phyloP scores from a whole-genome alignment of 495 filamentous ascomycete species.

The Trichoderma asperelloides region DNA sequence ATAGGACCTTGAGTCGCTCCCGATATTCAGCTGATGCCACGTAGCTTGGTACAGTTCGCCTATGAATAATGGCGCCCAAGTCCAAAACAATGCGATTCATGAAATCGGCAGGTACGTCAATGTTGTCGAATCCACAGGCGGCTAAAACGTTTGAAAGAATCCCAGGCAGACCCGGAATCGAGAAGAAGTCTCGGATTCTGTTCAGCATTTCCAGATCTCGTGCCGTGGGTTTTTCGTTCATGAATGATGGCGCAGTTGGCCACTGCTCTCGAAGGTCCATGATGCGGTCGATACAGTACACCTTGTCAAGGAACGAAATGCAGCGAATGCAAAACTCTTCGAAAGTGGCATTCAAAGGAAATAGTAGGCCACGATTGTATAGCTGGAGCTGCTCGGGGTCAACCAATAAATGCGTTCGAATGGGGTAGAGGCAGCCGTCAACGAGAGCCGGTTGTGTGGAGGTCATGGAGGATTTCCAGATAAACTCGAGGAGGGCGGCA shows the following conservation, averaged over 20 bases:
- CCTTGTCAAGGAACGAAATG: not conserved
- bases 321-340: not conserved
- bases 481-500: not conserved
- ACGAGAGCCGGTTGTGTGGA: not conserved
- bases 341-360: not conserved
- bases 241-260: not conserved
- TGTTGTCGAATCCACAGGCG: not conserved
- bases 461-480: not conserved
- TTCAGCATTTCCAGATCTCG: not conserved
- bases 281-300: not conserved
- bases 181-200: not conserved
- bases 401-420: not conserved
- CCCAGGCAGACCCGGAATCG: not conserved
- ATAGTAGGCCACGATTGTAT: not conserved
- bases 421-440: not conserved
- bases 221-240: not conserved
- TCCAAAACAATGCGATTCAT: not conserved
- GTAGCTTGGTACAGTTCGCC: not conserved
- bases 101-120: not conserved
- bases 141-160: not conserved
- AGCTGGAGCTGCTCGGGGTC: too few species aligned
- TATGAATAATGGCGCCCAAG: not conserved
- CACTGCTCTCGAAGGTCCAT: not conserved
- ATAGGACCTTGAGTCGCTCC: not conserved
- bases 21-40: not conserved